Base-by-base conservation (phyloP, 495 filamentous ascomycete species). In the Hypoxylon crocopeplum region DNA sequence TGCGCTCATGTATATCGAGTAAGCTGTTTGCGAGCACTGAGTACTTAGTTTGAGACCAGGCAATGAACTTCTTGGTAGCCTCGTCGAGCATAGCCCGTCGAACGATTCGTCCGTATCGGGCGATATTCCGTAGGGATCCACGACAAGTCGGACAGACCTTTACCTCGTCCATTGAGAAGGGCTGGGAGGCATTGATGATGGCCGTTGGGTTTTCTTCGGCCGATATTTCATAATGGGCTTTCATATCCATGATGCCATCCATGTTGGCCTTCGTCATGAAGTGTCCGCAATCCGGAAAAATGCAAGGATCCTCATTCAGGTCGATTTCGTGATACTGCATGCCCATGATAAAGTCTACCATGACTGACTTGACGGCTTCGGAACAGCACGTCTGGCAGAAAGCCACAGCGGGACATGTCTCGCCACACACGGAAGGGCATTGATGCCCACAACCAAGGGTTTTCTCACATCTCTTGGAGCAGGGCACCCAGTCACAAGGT, bases 241-340 rank as follows among this genome's bases (percentile, higher is more conserved):
- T 64, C 62, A 92, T 82, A 0, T 78, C 79, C 79, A 93, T 83
- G n/a, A 79, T 72, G 2, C 81, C 83, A 62, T 93, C 89, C 75
- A 92, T 78, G 7, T 73, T 87, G 19, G 77, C 71, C 6, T 85
- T 58, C 0, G 84, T 88, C 19, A 86, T 69, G 49, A 89, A 77
- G 63, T 93, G 89, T 0, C 86, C 86, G 70, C 89, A 92, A n/a
- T 70, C 67, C 0, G 83, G 84, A 33, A 93, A 77, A 10, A 92
- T 79, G 59, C 80, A 81, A 11, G 88, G 88, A 13, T 80, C 75
- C 11, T 78, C 72, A 38, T 88, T 68, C 4, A 90, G 62, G 59
- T 91, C 72, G 32, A 84, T 74, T 11, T 88, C 85, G 0, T 63
- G 64, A 62, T 86, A 91, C 6, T 73, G 62, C 21, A 72, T 67